Evolutionary conservation across 495 filamentous ascomycete genomes (phyloP).

Genomic region (Gamarada debralockiae): DNA sequence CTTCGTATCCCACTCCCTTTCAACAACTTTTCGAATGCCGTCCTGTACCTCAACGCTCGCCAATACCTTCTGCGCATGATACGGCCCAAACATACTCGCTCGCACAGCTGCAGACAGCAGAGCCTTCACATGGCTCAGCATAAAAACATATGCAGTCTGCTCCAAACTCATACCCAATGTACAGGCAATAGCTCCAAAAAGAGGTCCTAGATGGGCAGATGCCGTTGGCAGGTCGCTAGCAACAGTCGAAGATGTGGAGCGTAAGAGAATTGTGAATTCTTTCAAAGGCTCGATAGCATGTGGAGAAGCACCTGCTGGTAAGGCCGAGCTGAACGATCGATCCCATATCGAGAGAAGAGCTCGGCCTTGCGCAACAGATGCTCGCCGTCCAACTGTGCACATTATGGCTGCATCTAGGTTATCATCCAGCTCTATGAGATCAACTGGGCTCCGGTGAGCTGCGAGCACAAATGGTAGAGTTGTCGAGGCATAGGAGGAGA

Average conservation of each 20-base stretch:
- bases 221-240: slow-evolving; percentile 29
- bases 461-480: slow-evolving; percentile 82
- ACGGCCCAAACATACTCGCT: slow-evolving; percentile 86
- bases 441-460: slow-evolving; percentile 59
- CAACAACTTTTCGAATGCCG: slow-evolving; percentile 57
- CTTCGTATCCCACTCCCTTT: slow-evolving; percentile 48
- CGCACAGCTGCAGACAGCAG: slow-evolving; percentile 85
- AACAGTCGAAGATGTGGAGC: slow-evolving; percentile 21
- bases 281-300: slow-evolving; percentile 21
- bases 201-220: slow-evolving; percentile 69
- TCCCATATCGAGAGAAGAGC: slow-evolving; percentile 91
- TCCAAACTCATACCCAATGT: slow-evolving; percentile 42
- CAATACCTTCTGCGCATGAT: slow-evolving; percentile 82
- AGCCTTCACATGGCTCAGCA: slow-evolving; percentile 85
- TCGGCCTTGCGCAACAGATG: slow-evolving; percentile 77
- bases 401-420: slow-evolving; percentile 78
- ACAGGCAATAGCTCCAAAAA: slow-evolving; percentile 75
- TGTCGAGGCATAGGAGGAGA: slow-evolving; percentile 72
- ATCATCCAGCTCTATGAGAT: slow-evolving; percentile 68
- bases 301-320: slow-evolving; percentile 10
- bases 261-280: slow-evolving; percentile 33
- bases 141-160: slow-evolving; percentile 71
- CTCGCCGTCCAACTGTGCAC: slow-evolving; percentile 83
- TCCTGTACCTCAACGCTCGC: slow-evolving; percentile 60
- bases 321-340: slow-evolving; percentile 52